Evolutionary conservation across 495 filamentous ascomycete species (phyloP), one percentile per base, ranked within the genome.

Genomic region (Penicillium tannophilum): DNA sequence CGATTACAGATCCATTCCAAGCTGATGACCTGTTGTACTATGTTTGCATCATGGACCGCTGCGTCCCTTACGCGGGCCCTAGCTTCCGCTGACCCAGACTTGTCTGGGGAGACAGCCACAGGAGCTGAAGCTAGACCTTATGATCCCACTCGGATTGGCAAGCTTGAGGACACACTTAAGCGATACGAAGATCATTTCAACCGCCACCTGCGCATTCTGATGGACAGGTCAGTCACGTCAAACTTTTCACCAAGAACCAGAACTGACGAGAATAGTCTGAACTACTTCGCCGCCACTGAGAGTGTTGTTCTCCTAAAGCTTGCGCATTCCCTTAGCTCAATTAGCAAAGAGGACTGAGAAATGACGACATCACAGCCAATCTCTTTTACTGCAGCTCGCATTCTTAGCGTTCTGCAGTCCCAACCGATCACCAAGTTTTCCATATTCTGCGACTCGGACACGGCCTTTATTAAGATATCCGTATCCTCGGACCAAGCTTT

Each of bases 221-320:
- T 97, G 50, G 93, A 97, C 72, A 91, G 90, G 77, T 79, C 52
- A 58, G 69, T 60, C 16, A 2, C 16, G 14, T 24, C 49, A 30
- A 42, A 9, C 14, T 33, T 1, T 23, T 6, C 11, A 52, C 10
- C 6, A 10, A 23, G 16, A 16, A 35, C 11, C 41, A 35, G 23
- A 45, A 33, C 47, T 50, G n/a, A 50, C 47, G 23, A 16, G 4
- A 39, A 4, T 35, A 79, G 77, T 48, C 74, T 98, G 64, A 97
- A 98, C 62, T 96, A 98, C 71, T 96, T 96, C 63, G 94, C 94
- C 2, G 93, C 93, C 0, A 98, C 94, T 3, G 94, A 98, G 76
- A 98, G 94, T 61, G 94, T 97, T 30, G 94, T 96, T 24, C 76
- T 98, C 58, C 73, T 97, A 56, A 90, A 93, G 56, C 78, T 98